A percentile compares a stretch with the other conserved stretches of the same genome.
Conservation (phyloP, 441 rosid species). For the Cnidoscolus chayamansa region DNA sequence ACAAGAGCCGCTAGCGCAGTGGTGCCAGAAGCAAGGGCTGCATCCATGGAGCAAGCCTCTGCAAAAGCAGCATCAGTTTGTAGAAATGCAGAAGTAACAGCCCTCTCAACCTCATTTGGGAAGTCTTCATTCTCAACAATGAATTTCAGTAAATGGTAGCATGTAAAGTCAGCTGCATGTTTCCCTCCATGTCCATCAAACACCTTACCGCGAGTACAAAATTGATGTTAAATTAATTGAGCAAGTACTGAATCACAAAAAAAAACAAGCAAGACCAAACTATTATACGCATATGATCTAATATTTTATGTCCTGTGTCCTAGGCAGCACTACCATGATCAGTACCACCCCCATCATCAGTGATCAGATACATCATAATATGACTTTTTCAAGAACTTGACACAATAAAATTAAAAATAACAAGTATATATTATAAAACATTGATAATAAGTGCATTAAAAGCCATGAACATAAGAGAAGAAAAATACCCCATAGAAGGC, state of each 20-base stretch:
- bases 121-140: slow-evolving; percentile 64
- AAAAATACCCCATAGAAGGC: slow-evolving; percentile 80
- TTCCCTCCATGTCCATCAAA: slow-evolving; percentile 96
- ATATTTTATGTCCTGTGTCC: not conserved
- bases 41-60: slow-evolving; percentile 65
- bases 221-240: slow-evolving; percentile 12
- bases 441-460: not conserved
- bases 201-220: slow-evolving; percentile 39
- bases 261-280: not conserved
- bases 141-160: slow-evolving; percentile 64
- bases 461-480: slow-evolving; percentile 11
- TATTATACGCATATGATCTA: not conserved
- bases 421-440: not conserved
- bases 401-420: not conserved
- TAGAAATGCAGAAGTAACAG: slow-evolving; percentile 69
- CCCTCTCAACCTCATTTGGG: slow-evolving; percentile 62
- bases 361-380: not conserved
- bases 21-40: slow-evolving; percentile 74
- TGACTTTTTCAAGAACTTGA: not conserved
- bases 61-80: slow-evolving; percentile 82
- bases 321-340: slow-evolving; percentile 1
- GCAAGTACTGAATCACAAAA: not conserved
- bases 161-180: slow-evolving; percentile 87
- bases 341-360: not conserved
- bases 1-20: slow-evolving; percentile 83